Evolutionary conservation across 75 land plant genomes (phyloP), one percentile per base, ranked within the genome.

Genomic region (Selaginella tamariscina): DNA sequence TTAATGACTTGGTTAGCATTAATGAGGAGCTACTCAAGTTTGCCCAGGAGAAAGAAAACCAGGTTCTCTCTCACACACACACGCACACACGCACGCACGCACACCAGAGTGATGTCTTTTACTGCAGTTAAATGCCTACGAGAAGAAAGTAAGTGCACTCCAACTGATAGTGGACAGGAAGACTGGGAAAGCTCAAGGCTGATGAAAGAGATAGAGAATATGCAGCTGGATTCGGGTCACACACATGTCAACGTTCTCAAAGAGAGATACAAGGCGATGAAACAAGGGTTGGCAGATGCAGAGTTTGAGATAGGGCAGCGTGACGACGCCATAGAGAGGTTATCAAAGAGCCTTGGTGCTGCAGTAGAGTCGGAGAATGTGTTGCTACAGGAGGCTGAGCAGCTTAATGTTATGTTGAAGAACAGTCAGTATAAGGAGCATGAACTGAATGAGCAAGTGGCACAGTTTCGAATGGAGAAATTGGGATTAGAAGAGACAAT

Each of bases 341-440:
- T 39, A 15, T 39, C 49, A 5, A 39, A 39, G 49, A 39, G 49
- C 49, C 49, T 39, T 5, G 49, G 11, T 5, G 5, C 49, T 5
- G 49, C 49, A 15, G 49, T 39, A 15, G 49, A 39, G 49, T 5
- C 49, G 11, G 49, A 39, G 49, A 15, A 39, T 15, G 49, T 15
- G 15, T 32, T 73, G 5, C 32, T 69, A 0, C 55, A 69, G 30
- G 76, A 74, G 32, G 64, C 32, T 33, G 76, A 71, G 15, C 71
- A 69, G 33, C 72, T 74, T 13, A 64, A 63, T 28, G 33, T 60
- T 29, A 54, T 56, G 1, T 32, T 74, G 20, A 60, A 74, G 31
- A 69, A 57, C 23, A 64, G 65, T n/a, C 32, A 74, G 24, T 69
- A 63, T 66, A 74, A 73, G 44, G 63, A 67, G 33, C 56, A 66